Evolutionary conservation across 1,284 basidiomycete genomes (phyloP).

Genomic region (Phlebopus sp.): DNA sequence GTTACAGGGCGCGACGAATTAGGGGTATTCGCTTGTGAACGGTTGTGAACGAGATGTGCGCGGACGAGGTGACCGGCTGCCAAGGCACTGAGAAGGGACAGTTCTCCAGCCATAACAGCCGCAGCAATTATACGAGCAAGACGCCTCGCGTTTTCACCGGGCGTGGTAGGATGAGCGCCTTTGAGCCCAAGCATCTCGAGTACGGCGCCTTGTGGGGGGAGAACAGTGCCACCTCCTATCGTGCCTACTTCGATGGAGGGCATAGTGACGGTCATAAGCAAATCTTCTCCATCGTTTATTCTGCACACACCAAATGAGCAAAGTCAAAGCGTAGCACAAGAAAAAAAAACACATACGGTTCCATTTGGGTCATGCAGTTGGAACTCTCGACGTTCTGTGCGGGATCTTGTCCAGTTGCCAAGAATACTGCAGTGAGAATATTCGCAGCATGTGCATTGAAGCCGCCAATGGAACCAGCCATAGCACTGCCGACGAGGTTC

Average conservation of each 20-base stretch:
- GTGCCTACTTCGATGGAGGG: conserved; percentile 97
- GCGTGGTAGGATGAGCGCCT: conserved; percentile 80
- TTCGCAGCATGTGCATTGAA: conserved; percentile 99
- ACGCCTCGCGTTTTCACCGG: conserved; percentile 84
- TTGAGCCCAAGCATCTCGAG: conserved; percentile 90
- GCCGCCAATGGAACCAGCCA: conserved; percentile 96
- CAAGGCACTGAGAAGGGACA: conserved; percentile 85
- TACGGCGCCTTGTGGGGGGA: conserved; percentile 85
- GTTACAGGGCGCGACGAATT: conserved; percentile 62
- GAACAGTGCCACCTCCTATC: conserved; percentile 92
- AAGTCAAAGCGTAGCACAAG: neutral
- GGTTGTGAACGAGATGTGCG: conserved; percentile 86
- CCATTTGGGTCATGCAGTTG: conserved; percentile 98
- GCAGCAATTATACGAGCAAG: conserved; percentile 87
- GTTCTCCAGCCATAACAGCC: conserved; percentile 93
- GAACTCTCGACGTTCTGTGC: conserved; percentile 99
- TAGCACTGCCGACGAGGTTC: conserved; percentile 95
- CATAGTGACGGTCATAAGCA: conserved; percentile 92
- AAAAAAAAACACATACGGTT: conserved; percentile 70
- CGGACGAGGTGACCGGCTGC: conserved; percentile 90
- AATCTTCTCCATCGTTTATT: conserved; percentile 85
- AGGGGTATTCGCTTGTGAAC: conserved; percentile 69
- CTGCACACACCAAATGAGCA: conserved; percentile 36
- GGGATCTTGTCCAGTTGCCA: conserved; percentile 98
- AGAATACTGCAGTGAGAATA: conserved; percentile 93